Evolutionary conservation across 2,329 filamentous ascomycete species (phyloP).

Genomic region (Microdochium nivale): DNA sequence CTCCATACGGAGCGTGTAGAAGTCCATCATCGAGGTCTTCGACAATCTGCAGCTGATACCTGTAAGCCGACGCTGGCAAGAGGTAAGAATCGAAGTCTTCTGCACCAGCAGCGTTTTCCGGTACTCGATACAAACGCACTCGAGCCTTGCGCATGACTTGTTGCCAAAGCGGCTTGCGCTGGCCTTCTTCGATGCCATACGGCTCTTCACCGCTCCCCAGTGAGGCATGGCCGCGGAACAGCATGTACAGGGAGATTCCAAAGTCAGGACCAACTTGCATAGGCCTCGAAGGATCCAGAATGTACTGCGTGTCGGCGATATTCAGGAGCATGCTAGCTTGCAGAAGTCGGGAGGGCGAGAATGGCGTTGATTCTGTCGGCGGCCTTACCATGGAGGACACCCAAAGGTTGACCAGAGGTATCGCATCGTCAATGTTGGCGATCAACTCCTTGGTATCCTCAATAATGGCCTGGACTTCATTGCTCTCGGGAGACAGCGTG

Average conservation of each 20-base stretch:
- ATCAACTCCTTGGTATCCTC: conserved; percentile 68
- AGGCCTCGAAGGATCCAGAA: conserved; percentile 49
- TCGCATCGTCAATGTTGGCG: conserved; percentile 75
- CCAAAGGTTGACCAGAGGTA: conserved; percentile 85
- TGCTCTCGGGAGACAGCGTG: conserved; percentile 46
- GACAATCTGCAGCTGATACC: conserved; percentile 73
- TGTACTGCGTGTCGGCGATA: conserved; percentile 77
- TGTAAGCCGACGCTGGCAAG: conserved; percentile 34
- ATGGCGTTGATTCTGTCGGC: conserved; percentile 68
- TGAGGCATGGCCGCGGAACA: conserved; percentile 72
- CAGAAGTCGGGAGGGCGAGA: conserved; percentile 82
- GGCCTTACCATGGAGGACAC: conserved; percentile 91
- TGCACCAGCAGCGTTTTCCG: conserved; percentile 15
- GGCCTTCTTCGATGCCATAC: conserved; percentile 42
- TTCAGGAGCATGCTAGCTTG: conserved; percentile 91
- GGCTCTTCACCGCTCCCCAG: conserved; percentile 32
- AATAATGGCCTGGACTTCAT: conserved; percentile 62
- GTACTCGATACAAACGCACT: conserved; percentile 69
- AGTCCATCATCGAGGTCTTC: conserved; percentile 65
- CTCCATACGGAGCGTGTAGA: conserved; percentile 33
- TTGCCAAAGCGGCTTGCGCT: conserved; percentile 74
- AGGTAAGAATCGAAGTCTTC: neutral
- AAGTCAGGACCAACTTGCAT: conserved; percentile 86
- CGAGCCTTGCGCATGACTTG: conserved; percentile 91
- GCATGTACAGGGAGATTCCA: conserved; percentile 84